A percentile compares a stretch with the other conserved stretches of the same genome.
Evolutionary conservation across 768 basidiomycete species (phyloP).

Genomic region (Naganishia onofrii): DNA sequence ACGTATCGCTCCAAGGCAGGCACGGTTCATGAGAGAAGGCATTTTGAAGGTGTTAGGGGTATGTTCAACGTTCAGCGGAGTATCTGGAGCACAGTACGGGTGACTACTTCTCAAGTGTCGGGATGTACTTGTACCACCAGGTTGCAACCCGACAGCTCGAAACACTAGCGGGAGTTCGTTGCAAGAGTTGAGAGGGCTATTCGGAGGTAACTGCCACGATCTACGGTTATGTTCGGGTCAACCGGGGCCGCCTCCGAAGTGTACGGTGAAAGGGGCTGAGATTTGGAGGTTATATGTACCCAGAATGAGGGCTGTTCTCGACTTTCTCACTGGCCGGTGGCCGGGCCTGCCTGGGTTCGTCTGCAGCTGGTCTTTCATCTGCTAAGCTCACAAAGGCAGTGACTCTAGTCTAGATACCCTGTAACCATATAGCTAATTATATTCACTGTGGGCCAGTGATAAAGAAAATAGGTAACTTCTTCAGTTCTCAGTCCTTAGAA

Average conservation of each 20-base stretch:
- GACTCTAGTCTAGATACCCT: too few relatives aligned
- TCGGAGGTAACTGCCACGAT: background rate
- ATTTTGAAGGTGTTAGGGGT: background rate
- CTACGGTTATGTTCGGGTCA: constrained; percentile 19
- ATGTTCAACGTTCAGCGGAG: background rate
- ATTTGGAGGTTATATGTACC: background rate
- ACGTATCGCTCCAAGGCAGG: background rate
- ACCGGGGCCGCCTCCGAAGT: constrained; percentile 12
- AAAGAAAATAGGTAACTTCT: too few relatives aligned
- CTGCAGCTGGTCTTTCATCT: too few relatives aligned
- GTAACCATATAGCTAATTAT: too few relatives aligned
- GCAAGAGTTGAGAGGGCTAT: too few relatives aligned
- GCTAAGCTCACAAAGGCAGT: too few relatives aligned
- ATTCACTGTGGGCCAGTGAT: too few relatives aligned
- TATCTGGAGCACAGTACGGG: background rate
- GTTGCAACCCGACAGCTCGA: constrained; percentile 9
- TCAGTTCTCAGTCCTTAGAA: too few relatives aligned
- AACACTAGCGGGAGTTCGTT: background rate
- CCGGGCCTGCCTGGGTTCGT: too few relatives aligned
- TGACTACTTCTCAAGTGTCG: background rate
- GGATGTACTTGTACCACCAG: background rate
- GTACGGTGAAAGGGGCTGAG: background rate
- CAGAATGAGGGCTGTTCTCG: too few relatives aligned
- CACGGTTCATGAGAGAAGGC: constrained; percentile 17
- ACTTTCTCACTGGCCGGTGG: too few relatives aligned